Conservation (phyloP, 2,329 filamentous ascomycete species). For the Penicillium sp. region DNA sequence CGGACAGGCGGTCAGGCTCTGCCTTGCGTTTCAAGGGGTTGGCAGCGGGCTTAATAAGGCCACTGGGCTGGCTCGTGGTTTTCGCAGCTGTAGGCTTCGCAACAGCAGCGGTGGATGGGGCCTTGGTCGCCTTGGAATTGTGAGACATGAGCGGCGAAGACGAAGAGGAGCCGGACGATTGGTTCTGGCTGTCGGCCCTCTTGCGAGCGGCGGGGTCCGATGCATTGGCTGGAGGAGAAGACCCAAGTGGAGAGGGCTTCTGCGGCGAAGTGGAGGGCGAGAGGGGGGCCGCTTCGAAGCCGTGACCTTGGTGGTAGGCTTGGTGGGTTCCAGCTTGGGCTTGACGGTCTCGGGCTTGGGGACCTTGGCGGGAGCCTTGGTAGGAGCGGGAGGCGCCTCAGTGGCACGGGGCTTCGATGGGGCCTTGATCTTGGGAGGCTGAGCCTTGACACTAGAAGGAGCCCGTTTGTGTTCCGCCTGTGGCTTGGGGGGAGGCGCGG, state of each 20-base stretch:
- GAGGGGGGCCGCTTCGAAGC: conserved; percentile 41
- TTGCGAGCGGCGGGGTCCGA: conserved; percentile 56
- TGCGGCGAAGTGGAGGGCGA: conserved; percentile 55
- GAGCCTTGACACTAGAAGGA: conserved; percentile 19
- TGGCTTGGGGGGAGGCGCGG: conserved; percentile 21
- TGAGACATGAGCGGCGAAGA: conserved; percentile 50
- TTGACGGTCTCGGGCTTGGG: conserved; percentile 15
- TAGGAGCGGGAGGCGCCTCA: conserved; percentile 23
- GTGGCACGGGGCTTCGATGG: conserved; percentile 20
- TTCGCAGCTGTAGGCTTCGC: conserved; percentile 18
- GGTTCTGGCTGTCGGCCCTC: conserved; percentile 44
- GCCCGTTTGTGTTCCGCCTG: conserved; percentile 17
- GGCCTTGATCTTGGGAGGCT: conserved; percentile 20
- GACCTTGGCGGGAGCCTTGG: conserved; percentile 21
- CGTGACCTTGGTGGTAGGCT: conserved; percentile 31
- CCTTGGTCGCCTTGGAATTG: conserved; percentile 32
- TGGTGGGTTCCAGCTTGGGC: conserved; percentile 27
- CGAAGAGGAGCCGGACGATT: conserved; percentile 47
- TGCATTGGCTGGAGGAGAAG: conserved; percentile 62
- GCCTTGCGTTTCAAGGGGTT: conserved; percentile 47
- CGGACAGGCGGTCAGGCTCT: conserved; percentile 32
- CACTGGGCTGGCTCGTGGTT: conserved; percentile 25
- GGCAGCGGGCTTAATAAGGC: conserved; percentile 27
- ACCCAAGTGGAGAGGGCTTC: conserved; percentile 64
- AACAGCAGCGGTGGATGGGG: conserved; percentile 18